Evolutionary conservation across 2,329 filamentous ascomycete genomes (phyloP).

Genomic region (Acrocalymma vagum): DNA sequence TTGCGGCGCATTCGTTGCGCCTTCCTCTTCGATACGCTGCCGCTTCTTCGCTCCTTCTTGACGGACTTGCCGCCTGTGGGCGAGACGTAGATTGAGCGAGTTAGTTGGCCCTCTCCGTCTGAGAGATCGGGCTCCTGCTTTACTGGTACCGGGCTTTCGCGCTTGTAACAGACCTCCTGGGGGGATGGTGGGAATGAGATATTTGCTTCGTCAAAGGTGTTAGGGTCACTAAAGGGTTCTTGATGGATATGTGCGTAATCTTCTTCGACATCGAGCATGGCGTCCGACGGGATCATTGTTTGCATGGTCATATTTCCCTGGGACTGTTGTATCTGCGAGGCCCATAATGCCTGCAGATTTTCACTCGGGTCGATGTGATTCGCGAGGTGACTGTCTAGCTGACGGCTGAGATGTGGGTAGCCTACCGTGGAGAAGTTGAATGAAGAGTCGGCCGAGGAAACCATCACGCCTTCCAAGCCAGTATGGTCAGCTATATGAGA

Average conservation of each 20-base stretch:
- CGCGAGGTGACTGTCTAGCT: constrained; percentile 15
- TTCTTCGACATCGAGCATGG: constrained; percentile 23
- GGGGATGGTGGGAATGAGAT: constrained; percentile 25
- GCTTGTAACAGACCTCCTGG: constrained; percentile 30
- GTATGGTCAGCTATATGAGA: constrained; percentile 6
- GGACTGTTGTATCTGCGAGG: constrained; percentile 10
- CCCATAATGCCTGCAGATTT: constrained; percentile 15
- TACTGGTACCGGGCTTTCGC: constrained; percentile 24
- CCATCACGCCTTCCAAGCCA: constrained; percentile 7
- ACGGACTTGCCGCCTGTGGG: constrained; percentile 34
- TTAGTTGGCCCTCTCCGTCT: constrained; percentile 18
- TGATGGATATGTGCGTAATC: constrained; percentile 21
- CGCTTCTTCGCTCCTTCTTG: constrained; percentile 23
- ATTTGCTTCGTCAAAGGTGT: constrained; percentile 22
- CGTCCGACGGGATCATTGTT: constrained; percentile 26
- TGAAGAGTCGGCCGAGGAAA: constrained; percentile 5
- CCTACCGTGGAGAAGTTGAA: constrained; percentile 7
- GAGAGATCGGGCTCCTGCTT: constrained; percentile 31
- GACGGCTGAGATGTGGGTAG: constrained; percentile 9
- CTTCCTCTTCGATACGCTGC: constrained; percentile 15
- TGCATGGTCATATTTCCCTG: constrained; percentile 8
- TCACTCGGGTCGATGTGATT: constrained; percentile 7
- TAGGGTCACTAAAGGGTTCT: constrained; percentile 11
- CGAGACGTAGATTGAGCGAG: constrained; percentile 29
- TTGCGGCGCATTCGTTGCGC: neutral